Evolutionary conservation across 2,329 filamentous ascomycete species (phyloP), one percentile per base, ranked within the genome.

Genomic region (Zymoseptoria brevis): DNA sequence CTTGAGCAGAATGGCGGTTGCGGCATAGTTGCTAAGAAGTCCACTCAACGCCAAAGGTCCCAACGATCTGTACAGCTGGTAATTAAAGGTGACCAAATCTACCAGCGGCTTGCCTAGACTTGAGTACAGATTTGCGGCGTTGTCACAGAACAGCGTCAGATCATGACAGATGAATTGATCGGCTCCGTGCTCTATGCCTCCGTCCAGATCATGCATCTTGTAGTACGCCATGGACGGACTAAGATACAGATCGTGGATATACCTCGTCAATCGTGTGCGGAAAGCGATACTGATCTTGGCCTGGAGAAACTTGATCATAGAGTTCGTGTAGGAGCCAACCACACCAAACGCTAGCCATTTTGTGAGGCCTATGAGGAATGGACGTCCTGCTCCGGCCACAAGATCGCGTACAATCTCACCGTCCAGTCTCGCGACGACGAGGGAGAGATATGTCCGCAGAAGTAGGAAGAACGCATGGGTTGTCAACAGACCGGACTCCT

Each of bases 111-210:
- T 99, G n/a, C 94, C 94, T 2, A 99, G 80, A 0, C 92, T 96
- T 1, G 94, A 97, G 76, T 97, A 99, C 4, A 99, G 78, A 21
- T 90, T 90, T 16, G 94, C 92, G 1, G 94, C 93, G 3, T 92
- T 87, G 9, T 90, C 89, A 72, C 95, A 99, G 77, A 99, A 99
- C 0, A 96, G 80, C 19, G 51, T 97, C 30, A 99, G 80, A 73
- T 99, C 94, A 72, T 97, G 93, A 0, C 94, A 97, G 70, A 99
- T 97, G 75, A 92, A 97, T 70, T 99, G 94, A 70, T 99, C 94
- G 8, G 92, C 90, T 13, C 90, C 88, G 71, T 95, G 89, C 0
- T 91, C 93, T 48, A 97, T 86, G 0, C 93, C 93, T 9, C 94
- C 94, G 67, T 99, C 94, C 50, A 96, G 76, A 68, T 97, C 97